Evolutionary conservation across 495 filamentous ascomycete species (phyloP).

Genomic region (Neurospora sp.): DNA sequence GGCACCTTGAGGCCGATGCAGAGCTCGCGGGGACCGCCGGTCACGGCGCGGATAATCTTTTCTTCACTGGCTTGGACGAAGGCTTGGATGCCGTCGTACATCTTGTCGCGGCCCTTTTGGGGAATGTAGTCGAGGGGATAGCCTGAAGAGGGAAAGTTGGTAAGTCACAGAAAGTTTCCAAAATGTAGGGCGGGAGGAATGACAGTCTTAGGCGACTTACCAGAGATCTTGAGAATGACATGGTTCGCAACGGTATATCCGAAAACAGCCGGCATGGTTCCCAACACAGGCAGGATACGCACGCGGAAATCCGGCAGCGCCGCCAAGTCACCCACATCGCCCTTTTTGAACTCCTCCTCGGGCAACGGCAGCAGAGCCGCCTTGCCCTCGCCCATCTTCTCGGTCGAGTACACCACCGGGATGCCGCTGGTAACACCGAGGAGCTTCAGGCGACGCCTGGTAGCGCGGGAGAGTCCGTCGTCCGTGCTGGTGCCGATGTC

Average conservation of each 20-base stretch:
- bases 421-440: constrained; percentile 76
- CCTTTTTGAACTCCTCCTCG: constrained; percentile 81
- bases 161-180: not conserved
- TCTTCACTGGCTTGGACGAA: constrained; percentile 68
- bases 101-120: constrained; percentile 75
- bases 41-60: constrained; percentile 46
- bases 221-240: constrained; percentile 71
- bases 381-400: constrained; percentile 86
- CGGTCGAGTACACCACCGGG: constrained; percentile 84
- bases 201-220: constrained; percentile 11
- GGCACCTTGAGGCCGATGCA: constrained; percentile 63
- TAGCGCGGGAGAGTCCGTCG: constrained; percentile 79
- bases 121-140: constrained; percentile 80
- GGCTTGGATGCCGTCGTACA: constrained; percentile 73
- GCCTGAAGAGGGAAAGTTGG: constrained; percentile 25
- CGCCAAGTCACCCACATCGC: constrained; percentile 76
- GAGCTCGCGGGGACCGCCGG: constrained; percentile 45
- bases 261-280: constrained; percentile 96
- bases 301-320: constrained; percentile 88
- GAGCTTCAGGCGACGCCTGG: constrained; percentile 67
- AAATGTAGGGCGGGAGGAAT: not conserved
- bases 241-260: constrained; percentile 86
- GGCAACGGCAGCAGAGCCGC: constrained; percentile 77
- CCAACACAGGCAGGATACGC: constrained; percentile 85
- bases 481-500: constrained; percentile 87